Conservation (phyloP, 306 rosid genomes). For the Prunus padus region DNA sequence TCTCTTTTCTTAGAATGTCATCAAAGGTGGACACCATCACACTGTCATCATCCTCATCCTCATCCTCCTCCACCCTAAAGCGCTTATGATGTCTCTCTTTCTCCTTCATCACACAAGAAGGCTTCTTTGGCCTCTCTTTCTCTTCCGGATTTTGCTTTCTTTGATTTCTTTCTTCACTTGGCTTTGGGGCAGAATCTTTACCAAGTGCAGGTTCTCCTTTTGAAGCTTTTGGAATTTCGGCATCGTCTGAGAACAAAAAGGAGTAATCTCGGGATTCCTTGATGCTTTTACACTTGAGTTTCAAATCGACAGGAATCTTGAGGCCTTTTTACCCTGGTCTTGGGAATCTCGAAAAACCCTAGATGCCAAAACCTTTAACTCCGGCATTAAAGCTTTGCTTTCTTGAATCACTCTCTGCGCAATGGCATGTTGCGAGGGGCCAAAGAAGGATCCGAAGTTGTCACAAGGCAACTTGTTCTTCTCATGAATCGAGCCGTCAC, state of each 20-base stretch:
- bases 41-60: not conserved
- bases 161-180: not conserved
- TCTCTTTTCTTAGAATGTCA: slow-evolving; percentile 1
- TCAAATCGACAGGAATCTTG: not conserved
- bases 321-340: too few species aligned
- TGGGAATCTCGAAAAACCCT: too few species aligned
- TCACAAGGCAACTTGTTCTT: not conserved
- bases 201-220: not conserved
- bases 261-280: slow-evolving; percentile 1
- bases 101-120: not conserved
- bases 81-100: not conserved
- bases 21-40: slow-evolving; percentile 4
- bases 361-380: not conserved
- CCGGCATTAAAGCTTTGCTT: not conserved
- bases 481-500: not conserved
- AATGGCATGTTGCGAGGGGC: not conserved
- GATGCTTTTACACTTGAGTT: not conserved
- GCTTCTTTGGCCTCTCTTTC: not conserved
- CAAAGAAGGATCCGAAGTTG: not conserved
- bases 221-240: not conserved
- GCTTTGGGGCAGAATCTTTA: not conserved
- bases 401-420: not conserved
- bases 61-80: not conserved
- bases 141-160: not conserved
- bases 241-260: not conserved